Evolutionary conservation across 371 early-diverging fungal species (phyloP), one percentile per base, ranked within the genome.

Genomic region (Syncephalis fuscata): DNA sequence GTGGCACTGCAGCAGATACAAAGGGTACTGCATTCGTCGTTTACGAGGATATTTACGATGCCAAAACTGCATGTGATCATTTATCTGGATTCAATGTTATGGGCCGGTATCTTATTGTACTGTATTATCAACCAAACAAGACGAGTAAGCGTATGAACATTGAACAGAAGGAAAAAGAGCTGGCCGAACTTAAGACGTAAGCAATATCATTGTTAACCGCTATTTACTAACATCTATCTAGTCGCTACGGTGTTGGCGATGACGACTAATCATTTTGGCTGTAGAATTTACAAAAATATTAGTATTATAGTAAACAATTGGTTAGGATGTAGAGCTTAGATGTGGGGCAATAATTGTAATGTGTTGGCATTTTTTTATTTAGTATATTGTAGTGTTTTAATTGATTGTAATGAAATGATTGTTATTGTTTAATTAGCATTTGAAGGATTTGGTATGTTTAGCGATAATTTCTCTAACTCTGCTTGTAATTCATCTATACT

Each of bases 31-130:
- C 92, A 17, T 95, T 85, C 66, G 93, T 97, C 17, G 81, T 91
- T 32, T 96, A 92, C 55, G 93, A 94, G 52, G 95, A 94, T 48
- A 91, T 96, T n/a, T 89, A 80, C 55, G 93, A 94, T 57, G 94
- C 96, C 26, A 92, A 93, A 61, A 81, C 83, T 21, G 98, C 98
- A 0, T 91, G 91, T 57, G 93, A 93, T 46, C 92, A 92, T 55
- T 58, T 94, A 26, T 80, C 82, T 46, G 95, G 95, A 41, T 94
- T 91, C 68, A 94, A 94, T 56, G 82, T 96, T 49, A 76, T 88
- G 68, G 92, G 92, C 2, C 73, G 97, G 53, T 93, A 94, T 57
- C 57, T 96, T 58, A 88, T 96, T 45, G 92, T 96, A 7, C 68
- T 93, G 21, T 96, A 93, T 49, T 86, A 87, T 64, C 83, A 91